phyloP scores from a whole-genome alignment of 1,284 basidiomycete genomes.

The Fomitopsis schrenkii region DNA sequence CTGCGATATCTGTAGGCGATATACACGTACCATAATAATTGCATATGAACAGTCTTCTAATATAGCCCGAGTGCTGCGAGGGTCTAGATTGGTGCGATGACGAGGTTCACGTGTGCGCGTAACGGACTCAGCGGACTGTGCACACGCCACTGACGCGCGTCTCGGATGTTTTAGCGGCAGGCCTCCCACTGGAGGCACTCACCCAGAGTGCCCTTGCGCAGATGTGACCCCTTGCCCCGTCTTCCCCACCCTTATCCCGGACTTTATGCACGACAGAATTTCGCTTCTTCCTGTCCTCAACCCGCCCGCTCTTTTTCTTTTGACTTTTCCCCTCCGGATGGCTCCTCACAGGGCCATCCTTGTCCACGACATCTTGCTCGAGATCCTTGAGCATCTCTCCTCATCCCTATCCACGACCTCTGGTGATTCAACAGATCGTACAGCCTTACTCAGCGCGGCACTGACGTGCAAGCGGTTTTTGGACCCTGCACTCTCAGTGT shows the following conservation, averaged over 20 bases:
- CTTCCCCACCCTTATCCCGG: neutral
- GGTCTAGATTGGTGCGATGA: neutral
- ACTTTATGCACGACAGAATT: neutral
- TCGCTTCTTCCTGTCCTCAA: neutral
- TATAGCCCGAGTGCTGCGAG: neutral
- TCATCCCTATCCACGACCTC: neutral
- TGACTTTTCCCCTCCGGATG: neutral
- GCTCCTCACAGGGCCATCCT: neutral
- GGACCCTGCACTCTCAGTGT: constrained; percentile 55
- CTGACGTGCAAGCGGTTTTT: constrained; percentile 60
- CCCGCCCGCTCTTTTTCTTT: neutral
- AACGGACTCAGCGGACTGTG: neutral
- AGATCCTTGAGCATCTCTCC: neutral
- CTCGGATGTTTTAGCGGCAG: neutral
- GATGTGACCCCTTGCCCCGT: neutral
- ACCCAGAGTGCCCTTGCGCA: neutral
- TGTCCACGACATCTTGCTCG: neutral
- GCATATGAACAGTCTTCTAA: too few species aligned
- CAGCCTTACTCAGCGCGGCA: constrained; percentile 31
- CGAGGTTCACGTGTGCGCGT: neutral
- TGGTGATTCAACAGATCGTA: neutral
- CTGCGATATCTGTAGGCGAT: neutral
- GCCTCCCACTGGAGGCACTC: neutral
- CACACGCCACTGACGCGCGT: neutral
- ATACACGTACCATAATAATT: too few species aligned